Evolutionary conservation across 495 filamentous ascomycete species (phyloP).

Genomic region (Xylaria grammica): DNA sequence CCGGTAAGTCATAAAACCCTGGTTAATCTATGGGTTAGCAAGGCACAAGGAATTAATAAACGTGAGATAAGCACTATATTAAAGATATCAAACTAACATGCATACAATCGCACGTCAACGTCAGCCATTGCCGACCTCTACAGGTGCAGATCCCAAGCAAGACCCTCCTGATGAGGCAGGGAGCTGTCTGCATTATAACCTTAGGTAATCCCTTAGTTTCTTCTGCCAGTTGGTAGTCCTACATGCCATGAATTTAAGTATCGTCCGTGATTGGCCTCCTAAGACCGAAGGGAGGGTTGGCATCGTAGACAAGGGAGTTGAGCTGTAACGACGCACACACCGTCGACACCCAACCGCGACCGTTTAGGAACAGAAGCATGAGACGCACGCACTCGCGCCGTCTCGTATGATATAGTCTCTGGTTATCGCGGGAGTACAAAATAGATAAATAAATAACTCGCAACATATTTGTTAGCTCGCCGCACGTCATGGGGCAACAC

Average conservation of each 20-base stretch:
- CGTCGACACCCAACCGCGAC: neutral
- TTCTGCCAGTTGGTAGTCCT: neutral
- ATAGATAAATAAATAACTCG: neutral
- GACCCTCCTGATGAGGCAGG: neutral
- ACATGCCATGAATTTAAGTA: neutral
- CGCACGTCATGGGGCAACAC: no score
- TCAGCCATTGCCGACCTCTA: constrained; percentile 1
- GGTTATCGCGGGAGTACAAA: neutral
- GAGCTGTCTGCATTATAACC: neutral
- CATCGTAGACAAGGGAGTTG: neutral
- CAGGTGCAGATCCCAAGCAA: neutral
- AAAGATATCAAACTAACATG: neutral
- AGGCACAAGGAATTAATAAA: constrained; percentile 1
- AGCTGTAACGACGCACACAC: neutral
- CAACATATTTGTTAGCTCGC: neutral
- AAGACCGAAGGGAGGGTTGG: no score
- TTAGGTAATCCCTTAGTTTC: neutral
- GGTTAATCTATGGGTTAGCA: neutral
- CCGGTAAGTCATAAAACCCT: constrained; percentile 1
- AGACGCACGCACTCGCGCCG: neutral
- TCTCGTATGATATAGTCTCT: neutral
- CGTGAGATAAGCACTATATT: constrained; percentile 8
- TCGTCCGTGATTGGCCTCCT: neutral
- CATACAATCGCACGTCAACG: neutral
- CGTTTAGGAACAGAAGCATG: neutral